Evolutionary conservation across 768 basidiomycete species (phyloP), one percentile per base, ranked within the genome.

Genomic region (Leccinellum rugosiceps): DNA sequence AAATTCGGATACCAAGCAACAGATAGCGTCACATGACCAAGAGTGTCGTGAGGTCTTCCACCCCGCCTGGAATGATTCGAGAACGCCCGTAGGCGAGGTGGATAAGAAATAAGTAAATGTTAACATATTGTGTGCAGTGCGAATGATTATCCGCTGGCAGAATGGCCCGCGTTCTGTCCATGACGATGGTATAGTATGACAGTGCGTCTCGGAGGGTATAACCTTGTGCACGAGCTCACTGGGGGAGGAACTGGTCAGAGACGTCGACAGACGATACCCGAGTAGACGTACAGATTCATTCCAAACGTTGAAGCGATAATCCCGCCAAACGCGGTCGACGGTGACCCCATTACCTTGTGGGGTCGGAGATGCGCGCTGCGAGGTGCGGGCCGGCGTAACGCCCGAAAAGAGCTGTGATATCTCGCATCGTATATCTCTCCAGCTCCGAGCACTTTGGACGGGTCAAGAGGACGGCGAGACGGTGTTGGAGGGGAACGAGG

Each of bases 291-390:
- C 78, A 60, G 77, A 71, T 53, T 84, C 82, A 58, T 78, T 78
- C 84, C 84, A 86, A 62, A 86, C 76, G 63, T 76, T 83, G 66
- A 84, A 83, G 55, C 83, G 80, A 71, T 84, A 78, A 65, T 88
- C 86, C 60, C 82, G 77, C 84, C 86, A 88, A 54, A 84, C 74
- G 57, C 80, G 82, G 68, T 88, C 85, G 50, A 88, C 83, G 3
- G 77, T 81, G 63, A 88, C 76, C 17, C 86, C 86, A 55, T 76
- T 78, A 54, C 74, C 75, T 28, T 75, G 75, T 25, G 72, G 67
- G 59, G 75, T 53, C 53, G 72, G 67, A 38, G 69, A 70, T 28
- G 73, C 65, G n/a, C 72, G 72, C 23, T 71, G 64, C 38, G 69
- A 70, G 6, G 64, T 63, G 63, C 64, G 70, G 65, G 74, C 41